phyloP scores from a whole-genome alignment of 768 basidiomycete species.

The Kwoniella dendrophila region DNA sequence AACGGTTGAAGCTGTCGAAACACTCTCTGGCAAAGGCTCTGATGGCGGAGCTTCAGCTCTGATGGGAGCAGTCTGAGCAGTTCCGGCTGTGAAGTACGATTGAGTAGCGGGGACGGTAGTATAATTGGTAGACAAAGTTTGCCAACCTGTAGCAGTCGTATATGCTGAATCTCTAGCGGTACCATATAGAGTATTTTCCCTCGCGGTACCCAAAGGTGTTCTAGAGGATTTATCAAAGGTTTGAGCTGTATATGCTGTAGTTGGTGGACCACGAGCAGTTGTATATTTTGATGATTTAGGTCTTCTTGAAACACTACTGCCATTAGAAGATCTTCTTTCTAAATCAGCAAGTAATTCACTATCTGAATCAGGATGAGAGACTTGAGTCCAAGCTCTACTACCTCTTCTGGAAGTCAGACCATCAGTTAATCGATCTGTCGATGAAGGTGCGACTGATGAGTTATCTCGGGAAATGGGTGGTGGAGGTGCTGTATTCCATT shows the following conservation, averaged over 20 bases:
- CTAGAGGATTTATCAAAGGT: conserved; percentile 1
- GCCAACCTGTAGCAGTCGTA: conserved; percentile 37
- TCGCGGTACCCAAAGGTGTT: conserved; percentile 26
- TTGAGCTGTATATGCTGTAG: conserved; percentile 13
- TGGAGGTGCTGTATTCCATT: conserved; percentile 33
- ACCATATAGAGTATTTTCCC: conserved; percentile 37
- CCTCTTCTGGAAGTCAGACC: conserved; percentile 12
- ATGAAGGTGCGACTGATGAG: conserved; percentile 3
- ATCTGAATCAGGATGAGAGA: conserved; percentile 45
- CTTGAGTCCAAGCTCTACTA: conserved; percentile 29
- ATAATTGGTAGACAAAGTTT: conserved; percentile 26
- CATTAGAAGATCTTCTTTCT: conserved; percentile 41
- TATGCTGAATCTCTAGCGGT: conserved; percentile 33
- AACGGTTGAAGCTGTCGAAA: conserved; percentile 38
- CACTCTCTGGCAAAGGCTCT: conserved; percentile 18
- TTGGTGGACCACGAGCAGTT: background rate
- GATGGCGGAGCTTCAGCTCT: conserved; percentile 19
- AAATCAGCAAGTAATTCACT: conserved; percentile 39
- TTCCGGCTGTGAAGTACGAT: conserved; percentile 31
- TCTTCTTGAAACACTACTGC: conserved; percentile 23
- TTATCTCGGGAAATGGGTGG: conserved; percentile 32
- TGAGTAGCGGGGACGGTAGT: conserved; percentile 14
- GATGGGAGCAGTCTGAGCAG: conserved; percentile 22
- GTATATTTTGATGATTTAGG: conserved; percentile 14
- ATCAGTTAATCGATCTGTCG: conserved; percentile 15